Evolutionary conservation across 768 basidiomycete species (phyloP), one percentile per base, ranked within the genome.

Genomic region (Rubroboletus satanas): DNA sequence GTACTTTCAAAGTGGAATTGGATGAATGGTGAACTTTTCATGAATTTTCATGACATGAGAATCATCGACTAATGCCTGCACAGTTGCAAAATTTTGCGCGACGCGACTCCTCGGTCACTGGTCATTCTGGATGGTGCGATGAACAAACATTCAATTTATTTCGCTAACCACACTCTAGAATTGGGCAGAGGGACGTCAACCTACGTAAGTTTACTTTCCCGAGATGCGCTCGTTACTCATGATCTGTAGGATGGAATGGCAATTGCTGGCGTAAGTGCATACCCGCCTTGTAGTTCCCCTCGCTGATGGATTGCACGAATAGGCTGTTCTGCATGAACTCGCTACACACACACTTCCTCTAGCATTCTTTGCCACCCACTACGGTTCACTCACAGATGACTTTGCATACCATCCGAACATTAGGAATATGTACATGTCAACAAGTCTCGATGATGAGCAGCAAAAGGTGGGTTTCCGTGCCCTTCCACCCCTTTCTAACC

Each of bases 311-410:
- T 39, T 39, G 47, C 7, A 46, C 56, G 42, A 15, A 45, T 55
- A 89, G 87, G 91, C 96, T 10, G 97, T 98, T 14, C 71, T 98
- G 18, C 97, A 99, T 68, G 85, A 96, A 66, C 80, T 99, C 15
- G 93, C 97, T 1, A 97, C 95, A 0, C 91, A 92, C 63, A 94
- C 92, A 0, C 75, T 97, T 5, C 87, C 95, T 11, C 74, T 98
- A 28, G 88, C 91, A 2, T 97, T 98, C 77, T 99, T 99, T 64
- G 96, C 97, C 35, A 99, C 97, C 0, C 97, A 99, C 71, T 99
- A 98, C 62, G 93, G 93, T 4, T 90, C 93, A 1, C 77, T 98
- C 41, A 97, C 96, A 8, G 92, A 97, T 62, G 96, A 98, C 67
- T 98, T 89, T 68, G 80, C 81, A 3, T 92, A 93, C 62, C 92